These are phyloP conservation scores for Microthlaspi erraticum DNA, from an alignment of 345 rosid species.

Conservation along the genomic window DNA sequence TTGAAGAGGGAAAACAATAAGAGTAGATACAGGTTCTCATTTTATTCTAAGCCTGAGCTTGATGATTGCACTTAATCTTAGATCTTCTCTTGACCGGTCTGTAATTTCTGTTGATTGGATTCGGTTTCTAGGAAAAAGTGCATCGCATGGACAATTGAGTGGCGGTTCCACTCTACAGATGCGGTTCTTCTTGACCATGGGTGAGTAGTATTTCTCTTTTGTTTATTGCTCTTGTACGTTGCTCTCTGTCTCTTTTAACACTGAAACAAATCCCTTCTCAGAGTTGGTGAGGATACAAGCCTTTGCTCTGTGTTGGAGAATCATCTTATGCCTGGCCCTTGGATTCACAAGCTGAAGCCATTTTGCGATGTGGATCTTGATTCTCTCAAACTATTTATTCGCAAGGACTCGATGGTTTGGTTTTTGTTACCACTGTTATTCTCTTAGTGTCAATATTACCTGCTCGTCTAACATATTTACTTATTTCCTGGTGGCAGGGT, in stretches of 20 bases:
- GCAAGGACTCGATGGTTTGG: constrained; percentile 59
- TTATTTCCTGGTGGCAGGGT: constrained; percentile 53
- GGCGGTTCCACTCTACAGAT: constrained; percentile 82
- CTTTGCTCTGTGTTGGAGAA: constrained; percentile 62
- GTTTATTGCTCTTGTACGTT: neutral
- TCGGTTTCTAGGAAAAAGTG: constrained; percentile 57
- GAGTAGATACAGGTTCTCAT: constrained; percentile 53
- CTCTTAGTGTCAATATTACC: neutral
- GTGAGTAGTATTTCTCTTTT: constrained; percentile 49
- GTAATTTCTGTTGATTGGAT: constrained; percentile 15
- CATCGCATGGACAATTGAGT: constrained; percentile 89
- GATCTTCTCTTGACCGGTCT: constrained; percentile 21
- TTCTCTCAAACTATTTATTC: constrained; percentile 70
- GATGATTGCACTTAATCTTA: neutral
- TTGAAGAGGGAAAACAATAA: constrained; percentile 70
- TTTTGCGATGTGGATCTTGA: constrained; percentile 68
- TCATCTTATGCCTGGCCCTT: constrained; percentile 81
- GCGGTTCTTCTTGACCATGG: constrained; percentile 68
- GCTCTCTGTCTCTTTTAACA: constrained; percentile 12
- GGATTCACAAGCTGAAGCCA: constrained; percentile 65
- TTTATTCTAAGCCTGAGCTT: neutral
- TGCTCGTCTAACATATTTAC: neutral
- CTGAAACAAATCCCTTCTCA: constrained; percentile 37
- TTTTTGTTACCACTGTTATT: neutral
- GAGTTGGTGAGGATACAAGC: constrained; percentile 68